phyloP scores from a whole-genome alignment of 805 yeast genomes.

The Nakazawaea laoshanensis region DNA sequence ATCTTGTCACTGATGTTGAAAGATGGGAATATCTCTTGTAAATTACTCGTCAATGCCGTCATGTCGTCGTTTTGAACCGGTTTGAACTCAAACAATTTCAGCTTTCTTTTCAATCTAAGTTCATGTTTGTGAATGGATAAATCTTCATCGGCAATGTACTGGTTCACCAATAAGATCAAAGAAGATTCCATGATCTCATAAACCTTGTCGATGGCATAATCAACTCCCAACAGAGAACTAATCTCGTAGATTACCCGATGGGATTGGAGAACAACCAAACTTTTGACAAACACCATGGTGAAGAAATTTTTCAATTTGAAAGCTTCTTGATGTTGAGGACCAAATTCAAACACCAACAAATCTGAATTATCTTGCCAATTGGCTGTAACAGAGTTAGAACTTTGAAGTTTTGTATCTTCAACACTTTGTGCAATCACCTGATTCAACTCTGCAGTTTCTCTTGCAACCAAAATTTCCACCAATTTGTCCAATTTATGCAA shows the following conservation, averaged over 20 bases:
- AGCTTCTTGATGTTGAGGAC: constrained; percentile 7
- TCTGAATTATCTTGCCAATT: constrained; percentile 10
- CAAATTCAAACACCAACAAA: constrained; percentile 10
- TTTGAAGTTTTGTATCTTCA: constrained; percentile 55
- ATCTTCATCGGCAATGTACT: constrained; percentile 28
- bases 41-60: constrained; percentile 11
- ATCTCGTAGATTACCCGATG: constrained; percentile 62
- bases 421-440: constrained; percentile 52
- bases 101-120: constrained; percentile 13
- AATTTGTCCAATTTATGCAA: constrained; percentile 55
- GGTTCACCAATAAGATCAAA: constrained; percentile 25
- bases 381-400: constrained; percentile 22
- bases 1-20: constrained; percentile 31
- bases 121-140: constrained; percentile 13
- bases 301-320: constrained; percentile 58
- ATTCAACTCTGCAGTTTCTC: constrained; percentile 55
- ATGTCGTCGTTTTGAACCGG: constrained; percentile 6
- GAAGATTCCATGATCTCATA: constrained; percentile 37
- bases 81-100: constrained; percentile 10
- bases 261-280: constrained; percentile 56
- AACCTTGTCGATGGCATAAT: constrained; percentile 21
- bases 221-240: constrained; percentile 19
- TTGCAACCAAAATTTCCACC: constrained; percentile 41
- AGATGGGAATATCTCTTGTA: constrained; percentile 69
- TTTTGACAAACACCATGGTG: constrained; percentile 57